Conservation (phyloP, 2,329 filamentous ascomycete species). For the Sporothrix variecibatus region DNA sequence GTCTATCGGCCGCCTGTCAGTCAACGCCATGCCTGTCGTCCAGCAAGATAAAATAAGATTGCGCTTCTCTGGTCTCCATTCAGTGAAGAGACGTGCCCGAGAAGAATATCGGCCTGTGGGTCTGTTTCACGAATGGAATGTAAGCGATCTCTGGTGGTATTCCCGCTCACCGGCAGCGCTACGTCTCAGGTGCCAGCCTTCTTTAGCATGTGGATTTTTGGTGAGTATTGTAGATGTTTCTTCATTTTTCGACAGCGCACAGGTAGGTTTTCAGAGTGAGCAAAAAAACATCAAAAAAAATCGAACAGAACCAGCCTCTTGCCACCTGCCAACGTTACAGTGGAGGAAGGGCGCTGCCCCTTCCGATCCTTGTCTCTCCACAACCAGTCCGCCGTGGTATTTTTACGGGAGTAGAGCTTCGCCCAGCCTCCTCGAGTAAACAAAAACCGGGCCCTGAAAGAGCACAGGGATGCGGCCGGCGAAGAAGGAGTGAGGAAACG, state of each 20-base stretch:
- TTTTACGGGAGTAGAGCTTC: too few relatives aligned
- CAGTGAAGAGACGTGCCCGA: background rate
- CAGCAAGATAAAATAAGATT: background rate
- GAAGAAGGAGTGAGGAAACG: background rate
- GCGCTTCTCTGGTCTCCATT: background rate
- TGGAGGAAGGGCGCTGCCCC: constrained; percentile 7
- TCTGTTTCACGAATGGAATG: constrained; percentile 22
- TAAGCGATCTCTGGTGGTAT: constrained; percentile 20
- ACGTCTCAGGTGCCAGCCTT: constrained; percentile 22
- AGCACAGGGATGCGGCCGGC: background rate
- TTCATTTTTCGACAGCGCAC: background rate
- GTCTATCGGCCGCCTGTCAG: background rate
- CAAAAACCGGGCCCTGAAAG: constrained; percentile 10
- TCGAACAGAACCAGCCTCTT: background rate
- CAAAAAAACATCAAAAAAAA: background rate
- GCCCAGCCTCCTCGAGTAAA: constrained; percentile 13
- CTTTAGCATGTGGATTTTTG: constrained; percentile 13
- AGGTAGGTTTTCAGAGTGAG: background rate
- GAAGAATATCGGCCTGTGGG: background rate
- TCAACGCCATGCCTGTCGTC: background rate
- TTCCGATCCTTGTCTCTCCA: background rate
- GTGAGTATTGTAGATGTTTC: background rate
- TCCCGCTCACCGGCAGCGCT: constrained; percentile 17
- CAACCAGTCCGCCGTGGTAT: constrained; percentile 10
- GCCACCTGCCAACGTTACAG: constrained; percentile 13